Evolutionary conservation across 441 rosid species (phyloP).

Genomic region (Gossypium aridum): DNA sequence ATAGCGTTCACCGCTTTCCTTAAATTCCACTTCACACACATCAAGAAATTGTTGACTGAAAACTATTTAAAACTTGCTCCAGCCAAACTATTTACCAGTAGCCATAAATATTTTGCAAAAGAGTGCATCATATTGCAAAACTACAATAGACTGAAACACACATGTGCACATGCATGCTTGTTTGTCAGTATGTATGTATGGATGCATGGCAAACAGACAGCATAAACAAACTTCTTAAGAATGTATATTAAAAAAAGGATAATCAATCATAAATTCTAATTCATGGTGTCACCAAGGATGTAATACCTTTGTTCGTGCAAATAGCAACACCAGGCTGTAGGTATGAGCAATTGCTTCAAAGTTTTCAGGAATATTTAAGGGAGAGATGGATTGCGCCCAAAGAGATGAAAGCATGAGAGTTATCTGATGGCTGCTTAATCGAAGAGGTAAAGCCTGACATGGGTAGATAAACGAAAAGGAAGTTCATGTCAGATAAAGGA

Average conservation of each 20-base stretch:
- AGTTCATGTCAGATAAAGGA: conserved; percentile 5
- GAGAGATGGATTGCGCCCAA: conserved; percentile 92
- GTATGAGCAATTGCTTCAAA: conserved; percentile 94
- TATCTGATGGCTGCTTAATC: conserved; percentile 89
- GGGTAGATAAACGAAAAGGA: conserved; percentile 11
- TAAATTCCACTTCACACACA: not conserved
- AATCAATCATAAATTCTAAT: not conserved
- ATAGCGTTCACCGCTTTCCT: not conserved
- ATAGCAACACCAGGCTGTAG: conserved; percentile 64
- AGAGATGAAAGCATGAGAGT: conserved; percentile 73
- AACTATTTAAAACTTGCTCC: not conserved
- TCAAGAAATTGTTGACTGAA: not conserved
- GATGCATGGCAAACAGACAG: not conserved
- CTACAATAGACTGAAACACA: not conserved
- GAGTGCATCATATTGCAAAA: not conserved
- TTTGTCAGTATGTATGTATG: not conserved
- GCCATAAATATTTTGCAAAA: not conserved
- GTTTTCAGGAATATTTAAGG: conserved; percentile 71
- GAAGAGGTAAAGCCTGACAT: conserved; percentile 58
- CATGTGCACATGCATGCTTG: not conserved
- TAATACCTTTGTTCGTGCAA: conserved; percentile 71
- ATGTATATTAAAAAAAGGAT: not conserved
- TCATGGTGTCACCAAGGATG: not conserved
- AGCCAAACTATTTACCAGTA: not conserved
- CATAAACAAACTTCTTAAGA: not conserved